Evolutionary conservation across 768 basidiomycete genomes (phyloP).

Genomic region (Auricularia sp.): DNA sequence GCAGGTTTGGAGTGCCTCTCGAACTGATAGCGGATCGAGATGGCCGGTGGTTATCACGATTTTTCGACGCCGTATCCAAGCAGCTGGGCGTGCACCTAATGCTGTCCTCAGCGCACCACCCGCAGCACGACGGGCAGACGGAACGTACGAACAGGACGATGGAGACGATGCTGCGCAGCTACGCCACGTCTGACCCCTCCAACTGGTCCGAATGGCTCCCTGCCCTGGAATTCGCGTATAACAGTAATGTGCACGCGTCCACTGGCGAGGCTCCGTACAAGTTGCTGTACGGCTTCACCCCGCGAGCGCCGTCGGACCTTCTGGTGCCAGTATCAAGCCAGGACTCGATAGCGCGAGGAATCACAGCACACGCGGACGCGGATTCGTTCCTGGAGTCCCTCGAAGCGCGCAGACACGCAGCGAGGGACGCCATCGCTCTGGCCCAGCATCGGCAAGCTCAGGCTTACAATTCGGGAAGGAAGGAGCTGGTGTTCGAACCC

Average conservation of each 20-base stretch:
- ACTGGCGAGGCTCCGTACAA: conserved; percentile 29
- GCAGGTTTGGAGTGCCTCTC: conserved; percentile 3
- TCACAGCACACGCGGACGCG: neutral
- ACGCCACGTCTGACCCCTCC: conserved; percentile 22
- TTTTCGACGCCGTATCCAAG: conserved; percentile 3
- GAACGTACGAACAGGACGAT: conserved; percentile 20
- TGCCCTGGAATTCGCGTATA: too few relatives aligned
- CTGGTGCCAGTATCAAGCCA: neutral
- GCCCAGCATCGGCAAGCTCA: conserved; percentile 16
- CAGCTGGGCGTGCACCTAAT: conserved; percentile 1
- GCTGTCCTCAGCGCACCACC: conserved; percentile 13
- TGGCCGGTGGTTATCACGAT: conserved; percentile 3
- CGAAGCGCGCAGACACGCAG: neutral
- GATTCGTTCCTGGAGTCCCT: neutral
- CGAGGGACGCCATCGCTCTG: conserved; percentile 11
- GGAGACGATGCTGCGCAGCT: conserved; percentile 17
- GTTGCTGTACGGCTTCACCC: conserved; percentile 23
- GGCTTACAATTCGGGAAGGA: conserved; percentile 13
- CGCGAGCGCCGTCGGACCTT: neutral
- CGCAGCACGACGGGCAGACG: conserved; percentile 23
- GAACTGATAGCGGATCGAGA: conserved; percentile 8
- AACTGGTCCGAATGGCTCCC: conserved; percentile 17
- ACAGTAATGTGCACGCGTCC: conserved; percentile 22
- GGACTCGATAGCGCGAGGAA: neutral
- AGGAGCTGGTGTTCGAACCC: conserved; percentile 11